These are phyloP conservation scores for Alternaria atra DNA, from an alignment of 2,329 filamentous ascomycete genomes.

Conservation along the genomic window DNA sequence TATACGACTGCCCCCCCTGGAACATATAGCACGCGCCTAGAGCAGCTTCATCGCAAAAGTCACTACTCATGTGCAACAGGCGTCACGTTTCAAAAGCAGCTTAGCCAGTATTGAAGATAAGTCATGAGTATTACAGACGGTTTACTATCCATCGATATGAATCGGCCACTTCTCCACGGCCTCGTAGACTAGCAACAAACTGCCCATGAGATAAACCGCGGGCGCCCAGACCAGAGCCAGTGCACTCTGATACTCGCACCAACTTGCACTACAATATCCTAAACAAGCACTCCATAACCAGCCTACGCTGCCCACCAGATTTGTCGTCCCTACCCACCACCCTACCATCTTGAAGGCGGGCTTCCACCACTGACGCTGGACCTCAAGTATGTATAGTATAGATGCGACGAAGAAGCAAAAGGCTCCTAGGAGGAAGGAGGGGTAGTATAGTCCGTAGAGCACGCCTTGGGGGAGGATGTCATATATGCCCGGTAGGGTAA, in stretches of 20 bases:
- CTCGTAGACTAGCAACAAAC: neutral
- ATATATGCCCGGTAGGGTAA: neutral
- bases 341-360: neutral
- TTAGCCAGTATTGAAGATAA: neutral
- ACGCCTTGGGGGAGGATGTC: neutral
- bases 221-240: slow-evolving; percentile 1
- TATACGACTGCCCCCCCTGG: neutral
- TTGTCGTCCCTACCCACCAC: neutral
- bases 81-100: neutral
- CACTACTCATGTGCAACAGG: neutral
- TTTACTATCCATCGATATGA: neutral
- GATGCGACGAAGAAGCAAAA: neutral
- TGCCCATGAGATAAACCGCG: neutral
- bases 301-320: slow-evolving; percentile 1
- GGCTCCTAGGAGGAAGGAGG: neutral
- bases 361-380: neutral
- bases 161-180: slow-evolving; percentile 4
- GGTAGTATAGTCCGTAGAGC: neutral
- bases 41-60: neutral
- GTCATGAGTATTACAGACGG: no score
- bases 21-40: neutral
- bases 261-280: neutral
- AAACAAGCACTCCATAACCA: slow-evolving; percentile 2
- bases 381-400: neutral
- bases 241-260: slow-evolving; percentile 1